These are phyloP conservation scores for Eimeria tenella DNA, from an alignment of 169 alveolate species.

Conservation along the genomic window DNA sequence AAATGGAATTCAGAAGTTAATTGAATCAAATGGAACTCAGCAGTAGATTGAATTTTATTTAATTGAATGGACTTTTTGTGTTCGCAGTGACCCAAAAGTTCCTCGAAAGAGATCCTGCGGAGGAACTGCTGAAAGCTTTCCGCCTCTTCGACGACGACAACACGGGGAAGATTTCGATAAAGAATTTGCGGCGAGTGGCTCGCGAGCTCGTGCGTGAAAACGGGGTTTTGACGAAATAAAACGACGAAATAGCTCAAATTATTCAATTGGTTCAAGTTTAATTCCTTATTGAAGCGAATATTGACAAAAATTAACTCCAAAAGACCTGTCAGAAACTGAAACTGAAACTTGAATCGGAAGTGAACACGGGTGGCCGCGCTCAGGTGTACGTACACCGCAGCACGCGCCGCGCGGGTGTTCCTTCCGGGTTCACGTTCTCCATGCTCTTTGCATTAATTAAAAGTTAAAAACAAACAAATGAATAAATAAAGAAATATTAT, in stretches of 20 bases:
- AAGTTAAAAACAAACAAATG: not conserved
- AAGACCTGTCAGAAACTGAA: no score
- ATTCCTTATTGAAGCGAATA: no score
- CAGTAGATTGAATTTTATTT: not conserved
- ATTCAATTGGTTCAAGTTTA: no score
- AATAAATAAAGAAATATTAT: not conserved
- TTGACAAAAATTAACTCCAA: no score
- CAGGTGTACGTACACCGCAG: not conserved
- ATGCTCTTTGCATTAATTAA: not conserved
- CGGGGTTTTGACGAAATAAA: no score
- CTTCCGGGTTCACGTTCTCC: not conserved
- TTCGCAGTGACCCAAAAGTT: slow-evolving; percentile 92
- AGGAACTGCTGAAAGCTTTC: slow-evolving; percentile 96
- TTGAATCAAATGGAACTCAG: no score
- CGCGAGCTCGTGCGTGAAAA: slow-evolving; percentile 90
- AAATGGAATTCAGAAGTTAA: no score
- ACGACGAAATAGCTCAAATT: no score
- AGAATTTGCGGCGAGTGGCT: slow-evolving; percentile 97
- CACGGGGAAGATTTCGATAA: slow-evolving; percentile 89
- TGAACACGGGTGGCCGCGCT: not conserved
- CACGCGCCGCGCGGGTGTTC: not conserved
- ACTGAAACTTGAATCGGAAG: not conserved
- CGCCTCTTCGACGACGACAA: slow-evolving; percentile 97
- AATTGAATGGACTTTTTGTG: not conserved
- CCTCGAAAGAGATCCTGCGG: slow-evolving; percentile 96